Evolutionary conservation across 768 basidiomycete species (phyloP).

Genomic region (Paxillus involutus): DNA sequence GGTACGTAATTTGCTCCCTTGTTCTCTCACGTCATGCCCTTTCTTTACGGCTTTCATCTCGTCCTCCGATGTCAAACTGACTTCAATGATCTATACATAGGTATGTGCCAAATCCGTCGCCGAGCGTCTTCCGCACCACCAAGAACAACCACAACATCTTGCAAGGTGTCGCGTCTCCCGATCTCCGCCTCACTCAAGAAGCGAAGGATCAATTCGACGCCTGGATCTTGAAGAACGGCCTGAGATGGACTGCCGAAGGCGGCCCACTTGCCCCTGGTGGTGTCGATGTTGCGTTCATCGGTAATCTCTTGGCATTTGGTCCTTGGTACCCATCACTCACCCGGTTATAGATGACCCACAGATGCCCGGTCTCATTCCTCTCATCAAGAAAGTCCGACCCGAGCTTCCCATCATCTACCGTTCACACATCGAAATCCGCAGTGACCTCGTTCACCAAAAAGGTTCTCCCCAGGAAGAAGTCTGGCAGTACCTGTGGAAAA

Average conservation of each 20-base stretch:
- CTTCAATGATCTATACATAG: conserved; percentile 38
- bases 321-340: conserved; percentile 9
- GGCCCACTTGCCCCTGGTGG: conserved; percentile 83
- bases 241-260: conserved; percentile 84
- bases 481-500: conserved; percentile 95
- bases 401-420: conserved; percentile 89
- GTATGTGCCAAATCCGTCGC: conserved; percentile 89
- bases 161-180: conserved; percentile 85
- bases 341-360: conserved; percentile 72
- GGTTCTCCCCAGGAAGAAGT: conserved; percentile 88
- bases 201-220: conserved; percentile 80
- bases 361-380: conserved; percentile 91
- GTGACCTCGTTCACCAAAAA: conserved; percentile 78
- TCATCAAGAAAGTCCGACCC: conserved; percentile 83
- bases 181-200: conserved; percentile 73
- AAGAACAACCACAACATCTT: conserved; percentile 96
- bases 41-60: conserved; percentile 1
- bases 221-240: conserved; percentile 89
- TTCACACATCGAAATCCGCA: conserved; percentile 92
- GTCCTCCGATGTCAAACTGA: conserved; percentile 3
- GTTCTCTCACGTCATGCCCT: conserved; percentile 1
- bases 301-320: conserved; percentile 34
- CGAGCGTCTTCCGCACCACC: conserved; percentile 88
- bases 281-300: conserved; percentile 88
- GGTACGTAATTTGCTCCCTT: conserved; percentile 49